phyloP scores from a whole-genome alignment of 352 stramenopile genomes.

The Hyaloperonospora brassicae region DNA sequence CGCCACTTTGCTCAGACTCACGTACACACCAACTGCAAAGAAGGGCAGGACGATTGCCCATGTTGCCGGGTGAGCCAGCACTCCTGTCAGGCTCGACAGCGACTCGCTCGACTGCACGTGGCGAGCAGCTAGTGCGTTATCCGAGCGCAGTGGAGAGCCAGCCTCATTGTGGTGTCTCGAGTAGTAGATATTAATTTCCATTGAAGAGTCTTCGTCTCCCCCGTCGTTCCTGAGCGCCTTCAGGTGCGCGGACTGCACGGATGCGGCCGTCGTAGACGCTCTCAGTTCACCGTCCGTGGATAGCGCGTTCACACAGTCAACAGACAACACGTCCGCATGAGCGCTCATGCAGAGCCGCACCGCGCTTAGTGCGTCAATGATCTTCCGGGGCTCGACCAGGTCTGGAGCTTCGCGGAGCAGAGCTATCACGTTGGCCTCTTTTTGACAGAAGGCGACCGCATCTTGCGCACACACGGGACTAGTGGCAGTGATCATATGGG shows the following conservation, averaged over 20 bases:
- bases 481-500: not conserved
- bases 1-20: slow-evolving; percentile 29
- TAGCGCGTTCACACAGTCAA: slow-evolving; percentile 39
- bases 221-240: slow-evolving; percentile 10
- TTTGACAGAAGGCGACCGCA: slow-evolving; percentile 31
- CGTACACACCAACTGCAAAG: slow-evolving; percentile 53
- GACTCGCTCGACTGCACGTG: slow-evolving; percentile 21
- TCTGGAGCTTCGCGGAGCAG: slow-evolving; percentile 34
- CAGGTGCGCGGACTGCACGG: slow-evolving; percentile 10
- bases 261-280: slow-evolving; percentile 14
- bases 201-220: slow-evolving; percentile 40
- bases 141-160: slow-evolving; percentile 25
- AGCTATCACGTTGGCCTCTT: slow-evolving; percentile 41
- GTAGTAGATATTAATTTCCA: slow-evolving; percentile 56
- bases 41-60: slow-evolving; percentile 58
- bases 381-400: slow-evolving; percentile 25
- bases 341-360: slow-evolving; percentile 45
- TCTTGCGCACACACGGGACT: slow-evolving; percentile 35
- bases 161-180: slow-evolving; percentile 37
- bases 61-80: slow-evolving; percentile 27
- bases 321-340: slow-evolving; percentile 47
- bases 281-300: slow-evolving; percentile 18
- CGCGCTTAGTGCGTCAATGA: slow-evolving; percentile 36
- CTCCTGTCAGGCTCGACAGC: slow-evolving; percentile 17
- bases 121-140: slow-evolving; percentile 18